These are phyloP conservation scores for Blastomyces gilchristii DNA, from an alignment of 2,329 filamentous ascomycete species.

Conservation along the genomic window DNA sequence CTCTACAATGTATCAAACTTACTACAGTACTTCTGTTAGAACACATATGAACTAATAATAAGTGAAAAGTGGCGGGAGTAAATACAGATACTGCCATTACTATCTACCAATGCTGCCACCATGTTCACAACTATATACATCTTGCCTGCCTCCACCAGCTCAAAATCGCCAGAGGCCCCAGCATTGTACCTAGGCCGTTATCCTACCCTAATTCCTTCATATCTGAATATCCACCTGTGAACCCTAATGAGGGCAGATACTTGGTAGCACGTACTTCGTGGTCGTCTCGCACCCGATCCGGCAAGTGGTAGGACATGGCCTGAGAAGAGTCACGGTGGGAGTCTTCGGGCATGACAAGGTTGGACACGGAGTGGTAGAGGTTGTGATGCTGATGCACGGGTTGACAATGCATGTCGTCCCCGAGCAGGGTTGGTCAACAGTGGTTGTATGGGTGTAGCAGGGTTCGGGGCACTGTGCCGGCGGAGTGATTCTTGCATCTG, in stretches of 20 bases:
- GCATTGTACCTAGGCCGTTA: background rate
- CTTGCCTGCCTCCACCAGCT: background rate
- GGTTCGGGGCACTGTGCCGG: background rate
- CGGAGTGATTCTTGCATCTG: constrained; percentile 4
- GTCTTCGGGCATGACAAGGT: constrained; percentile 10
- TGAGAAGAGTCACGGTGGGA: constrained; percentile 9
- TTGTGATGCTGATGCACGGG: constrained; percentile 12
- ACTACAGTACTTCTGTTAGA: too few relatives aligned
- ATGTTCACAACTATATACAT: background rate
- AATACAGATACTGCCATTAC: background rate
- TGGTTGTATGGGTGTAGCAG: constrained; percentile 15
- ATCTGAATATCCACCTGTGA: background rate
- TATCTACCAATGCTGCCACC: background rate
- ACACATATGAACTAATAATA: too few relatives aligned
- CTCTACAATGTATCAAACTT: too few relatives aligned
- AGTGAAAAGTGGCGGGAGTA: background rate
- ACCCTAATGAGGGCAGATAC: background rate
- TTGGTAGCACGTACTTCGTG: background rate
- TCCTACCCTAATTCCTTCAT: background rate
- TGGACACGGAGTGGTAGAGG: constrained; percentile 13
- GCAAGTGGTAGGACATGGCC: constrained; percentile 12
- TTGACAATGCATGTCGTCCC: constrained; percentile 9
- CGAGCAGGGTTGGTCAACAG: constrained; percentile 9
- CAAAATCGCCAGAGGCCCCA: background rate
- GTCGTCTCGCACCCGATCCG: constrained; percentile 10